Base-by-base conservation (phyloP, 2,329 filamentous ascomycete genomes). In the Fusarium torreyae region DNA sequence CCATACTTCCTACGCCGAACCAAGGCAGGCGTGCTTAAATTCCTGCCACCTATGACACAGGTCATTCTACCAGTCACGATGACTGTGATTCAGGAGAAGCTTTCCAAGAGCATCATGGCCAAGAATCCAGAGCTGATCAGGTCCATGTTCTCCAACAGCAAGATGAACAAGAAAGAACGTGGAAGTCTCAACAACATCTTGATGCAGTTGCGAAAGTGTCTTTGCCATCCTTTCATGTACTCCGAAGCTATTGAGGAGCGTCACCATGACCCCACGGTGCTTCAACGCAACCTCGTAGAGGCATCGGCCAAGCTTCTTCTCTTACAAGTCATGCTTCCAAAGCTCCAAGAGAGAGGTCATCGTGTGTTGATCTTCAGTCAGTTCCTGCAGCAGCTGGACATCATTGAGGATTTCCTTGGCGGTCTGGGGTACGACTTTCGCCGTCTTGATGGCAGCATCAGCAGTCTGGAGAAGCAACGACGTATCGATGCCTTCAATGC, bases 161-260 rank as follows among this genome's bases (percentile, higher is more conserved):
- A 86, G 66, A 81, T 94, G 50, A 92, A 90, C 73, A 84, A 86
- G 28, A 86, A 85, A 17, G 94, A 98, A 62, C 88, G 92, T 7
- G 90, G 92, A 42, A 95, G 90, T 67, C 81, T 98, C 59, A 97
- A 92, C 85, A 99, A 99, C 73, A 97, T 99, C 39, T 81, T 99
- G 43, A 94, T 98, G 88, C 96, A 99, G 78, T 86, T 99, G 18
- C 89, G 96, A 18, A 98, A 98, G 78, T 97, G 94, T 69, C 85
- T 99, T 3, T 98, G 95, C 69, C 97, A 99, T 79, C 96, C 97
- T 0, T 99, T 98, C 77, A 90, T 98, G 50, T 99, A 98, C 83
- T 98, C 90, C 74, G 86, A 89, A 40, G 91, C 92, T 22, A 96
- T 99, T 60, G 97, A 99, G 80, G 96, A 99, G 78, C 89, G 89